Evolutionary conservation across 1,139 yeast genomes (phyloP).

Genomic region (Kodamaea sp.): DNA sequence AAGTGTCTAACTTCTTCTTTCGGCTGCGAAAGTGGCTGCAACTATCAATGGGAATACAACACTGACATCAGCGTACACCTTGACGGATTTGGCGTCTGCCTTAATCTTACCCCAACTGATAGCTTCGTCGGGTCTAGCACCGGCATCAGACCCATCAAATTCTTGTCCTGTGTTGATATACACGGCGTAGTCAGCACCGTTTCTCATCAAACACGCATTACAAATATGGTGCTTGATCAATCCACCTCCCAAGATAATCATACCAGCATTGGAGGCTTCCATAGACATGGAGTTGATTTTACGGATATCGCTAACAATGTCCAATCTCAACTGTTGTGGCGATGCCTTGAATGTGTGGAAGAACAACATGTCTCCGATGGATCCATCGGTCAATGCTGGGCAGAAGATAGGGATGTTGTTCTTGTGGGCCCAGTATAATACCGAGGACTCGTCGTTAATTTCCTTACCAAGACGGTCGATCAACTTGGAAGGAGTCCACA

Average conservation of each 20-base stretch:
- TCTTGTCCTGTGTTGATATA: conserved; percentile 98
- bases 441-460: conserved; percentile 91
- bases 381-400: conserved; percentile 97
- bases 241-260: conserved; percentile 97
- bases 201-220: conserved; percentile 97
- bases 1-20: too few species aligned
- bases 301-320: conserved; percentile 92
- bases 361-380: conserved; percentile 97
- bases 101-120: conserved; percentile 98
- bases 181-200: conserved; percentile 98
- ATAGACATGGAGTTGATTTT: conserved; percentile 88
- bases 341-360: conserved; percentile 96
- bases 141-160: conserved; percentile 98
- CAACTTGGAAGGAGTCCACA: conserved; percentile 92
- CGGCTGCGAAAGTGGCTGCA: conserved; percentile 90
- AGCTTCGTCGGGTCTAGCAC: conserved; percentile 99
- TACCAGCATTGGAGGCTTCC: conserved; percentile 95
- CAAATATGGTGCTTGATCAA: conserved; percentile 94
- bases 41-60: conserved; percentile 93
- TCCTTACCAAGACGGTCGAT: conserved; percentile 94
- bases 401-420: conserved; percentile 94
- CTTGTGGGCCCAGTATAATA: conserved; percentile 96
- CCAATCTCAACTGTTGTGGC: conserved; percentile 85
- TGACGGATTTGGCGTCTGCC: conserved; percentile 87
- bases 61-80: conserved; percentile 96